A percentile compares a stretch with the other conserved stretches of the same genome.
phyloP scores from a whole-genome alignment of 257 asterid species.

The Nicotiana undulata region DNA sequence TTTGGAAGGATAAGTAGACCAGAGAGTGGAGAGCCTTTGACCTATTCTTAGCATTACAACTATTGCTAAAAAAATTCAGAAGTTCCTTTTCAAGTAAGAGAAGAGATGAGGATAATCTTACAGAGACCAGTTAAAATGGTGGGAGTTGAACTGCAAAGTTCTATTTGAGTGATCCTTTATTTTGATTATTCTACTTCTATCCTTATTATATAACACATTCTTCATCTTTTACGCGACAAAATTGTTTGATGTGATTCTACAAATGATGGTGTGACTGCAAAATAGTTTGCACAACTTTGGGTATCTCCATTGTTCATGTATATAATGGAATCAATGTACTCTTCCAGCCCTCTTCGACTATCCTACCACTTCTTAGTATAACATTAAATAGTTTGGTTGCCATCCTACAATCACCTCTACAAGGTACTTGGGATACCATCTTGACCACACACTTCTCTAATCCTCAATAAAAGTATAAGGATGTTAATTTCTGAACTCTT shows the following conservation, averaged over 20 bases:
- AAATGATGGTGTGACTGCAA: background rate
- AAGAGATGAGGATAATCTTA: background rate
- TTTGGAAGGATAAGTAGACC: background rate
- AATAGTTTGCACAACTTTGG: background rate
- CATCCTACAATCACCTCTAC: background rate
- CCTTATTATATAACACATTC: background rate
- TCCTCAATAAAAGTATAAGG: too few species aligned
- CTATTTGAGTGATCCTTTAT: background rate
- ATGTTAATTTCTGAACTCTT: too few species aligned
- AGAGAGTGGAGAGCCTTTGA: background rate
- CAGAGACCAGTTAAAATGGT: background rate
- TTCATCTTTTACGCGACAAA: background rate
- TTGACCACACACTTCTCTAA: too few species aligned
- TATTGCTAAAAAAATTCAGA: background rate
- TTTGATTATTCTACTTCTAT: background rate
- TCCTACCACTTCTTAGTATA: background rate
- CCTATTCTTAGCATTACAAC: background rate
- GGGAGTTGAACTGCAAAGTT: background rate
- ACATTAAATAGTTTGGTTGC: background rate
- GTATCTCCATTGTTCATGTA: background rate
- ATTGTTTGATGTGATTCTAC: background rate
- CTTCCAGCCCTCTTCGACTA: background rate
- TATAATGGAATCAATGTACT: background rate
- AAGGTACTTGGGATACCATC: too few species aligned
- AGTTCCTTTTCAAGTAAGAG: background rate